Evolutionary conservation across 805 yeast genomes (phyloP), one percentile per base, ranked within the genome.

Genomic region (Suhomyces pyralidae): DNA sequence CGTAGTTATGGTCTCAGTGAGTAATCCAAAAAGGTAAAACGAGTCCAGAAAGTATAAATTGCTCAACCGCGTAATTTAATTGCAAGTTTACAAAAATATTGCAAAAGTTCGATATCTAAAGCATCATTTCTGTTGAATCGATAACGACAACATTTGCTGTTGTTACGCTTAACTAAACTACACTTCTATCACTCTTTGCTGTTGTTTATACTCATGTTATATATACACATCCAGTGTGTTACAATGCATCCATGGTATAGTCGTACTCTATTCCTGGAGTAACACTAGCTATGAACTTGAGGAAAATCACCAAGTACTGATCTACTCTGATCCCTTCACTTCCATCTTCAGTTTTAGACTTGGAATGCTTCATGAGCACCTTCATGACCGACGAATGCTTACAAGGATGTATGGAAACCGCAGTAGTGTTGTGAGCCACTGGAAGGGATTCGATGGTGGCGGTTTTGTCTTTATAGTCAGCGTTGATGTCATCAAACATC

Each of bases 261-360:
- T 94, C 99, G 69, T 93, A 96, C 71, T 93, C 97, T 52, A 94
- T 92, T 15, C 97, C 97, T 0, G 99, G 99, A 1, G 97, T 92
- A 7, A 94, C 98, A 73, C 97, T 90, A 7, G 97, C 88, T 46
- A 94, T 93, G 64, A 94, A 94, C 71, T 94, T 94, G 63, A 94
- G 78, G 67, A 94, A 94, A 14, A 93, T 86, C 36, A 94, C 79
- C 58, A 94, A 71, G 66, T 94, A 94, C 65, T 92, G 97, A 67
- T 94, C 98, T 1, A 87, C 97, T 28, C 97, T 78, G 7, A 93
- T 77, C 2, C 19, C 45, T 14, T 22, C 28, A 14, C 30, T 12
- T 5, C 19, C 45, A 7, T 42, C 45, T 64, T 48, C 63, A 65
- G 52, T 76, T 73, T 19, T 64, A 40, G 17, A 15, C 28, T 81